Base-by-base conservation (phyloP, 345 rosid genomes). In the Limnanthes douglasii region DNA sequence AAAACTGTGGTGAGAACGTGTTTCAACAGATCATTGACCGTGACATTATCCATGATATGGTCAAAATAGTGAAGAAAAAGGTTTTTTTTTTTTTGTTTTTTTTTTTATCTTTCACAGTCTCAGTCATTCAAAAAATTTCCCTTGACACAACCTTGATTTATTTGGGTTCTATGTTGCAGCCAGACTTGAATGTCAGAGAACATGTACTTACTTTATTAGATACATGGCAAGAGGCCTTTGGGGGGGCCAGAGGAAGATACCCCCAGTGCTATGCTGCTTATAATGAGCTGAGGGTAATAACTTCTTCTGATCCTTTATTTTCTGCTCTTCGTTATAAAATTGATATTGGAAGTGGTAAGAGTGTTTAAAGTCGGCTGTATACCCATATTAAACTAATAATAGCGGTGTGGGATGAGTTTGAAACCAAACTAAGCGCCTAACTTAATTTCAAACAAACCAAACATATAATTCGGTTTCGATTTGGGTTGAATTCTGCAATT, bases 1-100 rank as follows among this genome's bases (percentile, higher is more conserved):
- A 90, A 69, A 90, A 84, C 34, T 90, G 98, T 48, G 92, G 92
- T 1, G 96, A 90, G 43, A 64, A 50, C 53, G 69, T 90, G 32
- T 75, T 72, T 57, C 86, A 75, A 74, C 92, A 59, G 65, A 90
- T 90, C 13, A 59, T 67, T 10, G 98, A 90, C 53, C 94, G 98
- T 21, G 94, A 80, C 46, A 77, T 90, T 53, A 62, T 90, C 45
- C 93, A 55, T 53, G 98, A 90, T 30, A 90, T 90, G 98, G 94
- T 90, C 51, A 90, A 84, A 60, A 72, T 84, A 43, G 94, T 90
- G 33, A 90, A 90, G 66, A 90, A 84, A 65, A 90, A 80, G 98
- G 98, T 84, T 49, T n/a, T 9, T 15, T 4, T 15, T 56, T 46
- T 37, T 11, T 30, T 39, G 32, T 5, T 44, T 20, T 27, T 34